A percentile compares a stretch with the other conserved stretches of the same genome.
phyloP scores from a whole-genome alignment of 1,284 basidiomycete species.

The Porodaedalea pini region DNA sequence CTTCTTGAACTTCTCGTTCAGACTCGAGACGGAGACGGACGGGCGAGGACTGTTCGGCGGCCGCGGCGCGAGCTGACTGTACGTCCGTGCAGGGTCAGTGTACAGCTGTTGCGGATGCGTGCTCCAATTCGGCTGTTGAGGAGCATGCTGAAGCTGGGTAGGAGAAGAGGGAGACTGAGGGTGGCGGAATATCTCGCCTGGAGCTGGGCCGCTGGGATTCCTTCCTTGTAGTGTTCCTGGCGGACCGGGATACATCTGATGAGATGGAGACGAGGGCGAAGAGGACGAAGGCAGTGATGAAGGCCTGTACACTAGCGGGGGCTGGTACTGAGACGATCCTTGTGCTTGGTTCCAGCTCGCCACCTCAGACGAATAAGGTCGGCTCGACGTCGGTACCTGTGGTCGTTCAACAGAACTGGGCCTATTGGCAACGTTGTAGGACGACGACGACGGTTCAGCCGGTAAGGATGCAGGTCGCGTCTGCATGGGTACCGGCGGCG shows the following conservation, averaged over 20 bases:
- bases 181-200: slow-evolving; percentile 1
- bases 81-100: too few relatives aligned
- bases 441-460: background rate
- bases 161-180: background rate
- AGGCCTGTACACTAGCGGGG: background rate
- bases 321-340: background rate
- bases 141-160: background rate
- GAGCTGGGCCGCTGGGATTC: background rate
- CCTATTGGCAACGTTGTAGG: background rate
- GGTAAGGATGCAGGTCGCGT: slow-evolving; percentile 2
- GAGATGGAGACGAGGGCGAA: too few relatives aligned
- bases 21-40: slow-evolving; percentile 24
- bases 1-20: slow-evolving; percentile 27
- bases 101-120: slow-evolving; percentile 30
- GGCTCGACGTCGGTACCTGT: background rate
- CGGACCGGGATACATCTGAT: too few relatives aligned
- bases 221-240: background rate
- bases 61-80: slow-evolving; percentile 16
- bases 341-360: background rate
- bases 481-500: background rate
- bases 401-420: slow-evolving; percentile 1
- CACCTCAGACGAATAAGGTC: background rate
- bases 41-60: slow-evolving; percentile 1
- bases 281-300: background rate
- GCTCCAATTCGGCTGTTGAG: slow-evolving; percentile 30